These are phyloP conservation scores for Chlamydomonas sp. DNA, from an alignment of 139 green algal species.

Conservation along the genomic window DNA sequence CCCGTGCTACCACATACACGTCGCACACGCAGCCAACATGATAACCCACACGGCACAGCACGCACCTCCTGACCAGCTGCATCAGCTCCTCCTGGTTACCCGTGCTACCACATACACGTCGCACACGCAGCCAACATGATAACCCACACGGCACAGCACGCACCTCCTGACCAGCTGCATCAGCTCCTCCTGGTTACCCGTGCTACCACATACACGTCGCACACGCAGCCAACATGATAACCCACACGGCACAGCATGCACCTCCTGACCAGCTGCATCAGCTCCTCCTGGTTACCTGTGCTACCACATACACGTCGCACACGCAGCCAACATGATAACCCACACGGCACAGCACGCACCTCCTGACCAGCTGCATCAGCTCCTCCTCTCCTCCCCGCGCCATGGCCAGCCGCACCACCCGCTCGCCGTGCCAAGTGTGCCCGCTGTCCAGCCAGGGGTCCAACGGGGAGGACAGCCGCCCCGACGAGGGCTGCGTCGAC, in stretches of 20 bases:
- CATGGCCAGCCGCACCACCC: conserved; percentile 65
- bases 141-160: background rate
- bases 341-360: background rate
- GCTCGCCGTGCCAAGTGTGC: conserved; percentile 74
- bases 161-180: background rate
- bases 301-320: background rate
- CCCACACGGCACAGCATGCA: background rate
- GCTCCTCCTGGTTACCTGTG: background rate
- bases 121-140: background rate
- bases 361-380: conserved; percentile 61
- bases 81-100: background rate
- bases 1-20: background rate
- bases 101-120: background rate
- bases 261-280: background rate
- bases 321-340: background rate
- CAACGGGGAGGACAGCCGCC: background rate
- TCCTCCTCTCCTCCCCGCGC: conserved; percentile 58
- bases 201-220: background rate
- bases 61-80: background rate
- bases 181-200: background rate
- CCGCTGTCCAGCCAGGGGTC: conserved; percentile 45
- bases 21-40: background rate
- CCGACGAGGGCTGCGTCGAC: background rate
- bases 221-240: background rate
- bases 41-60: background rate